Conservation (phyloP, 2,329 filamentous ascomycete species). For the Phialocephala subalpina region DNA sequence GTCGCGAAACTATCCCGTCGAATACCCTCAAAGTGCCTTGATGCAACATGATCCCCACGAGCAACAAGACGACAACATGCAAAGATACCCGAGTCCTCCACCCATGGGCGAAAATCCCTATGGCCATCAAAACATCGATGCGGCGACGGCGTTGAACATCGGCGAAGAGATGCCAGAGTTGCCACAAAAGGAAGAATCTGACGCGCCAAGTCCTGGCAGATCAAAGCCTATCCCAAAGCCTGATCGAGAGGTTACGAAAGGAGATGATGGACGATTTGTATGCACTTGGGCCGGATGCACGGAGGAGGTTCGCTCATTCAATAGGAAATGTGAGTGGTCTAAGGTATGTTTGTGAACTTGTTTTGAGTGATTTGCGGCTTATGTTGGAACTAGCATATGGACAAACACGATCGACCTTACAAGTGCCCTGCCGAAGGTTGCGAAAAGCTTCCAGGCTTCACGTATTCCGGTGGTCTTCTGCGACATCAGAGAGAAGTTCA, state of each 20-base stretch:
- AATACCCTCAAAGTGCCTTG: conserved; percentile 38
- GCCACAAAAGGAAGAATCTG: conserved; percentile 39
- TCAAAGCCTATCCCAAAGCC: conserved; percentile 65
- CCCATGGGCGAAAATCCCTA: conserved; percentile 41
- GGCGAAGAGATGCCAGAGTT: conserved; percentile 39
- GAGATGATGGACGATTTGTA: conserved; percentile 76
- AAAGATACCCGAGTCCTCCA: conserved; percentile 43
- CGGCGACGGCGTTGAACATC: conserved; percentile 27
- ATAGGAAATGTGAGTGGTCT: conserved; percentile 86
- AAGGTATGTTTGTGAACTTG: conserved; percentile 68
- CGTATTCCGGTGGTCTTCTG: conserved; percentile 89
- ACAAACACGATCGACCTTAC: conserved; percentile 95
- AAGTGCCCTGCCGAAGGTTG: conserved; percentile 84
- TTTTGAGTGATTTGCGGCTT: conserved; percentile 8
- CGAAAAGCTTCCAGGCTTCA: conserved; percentile 92
- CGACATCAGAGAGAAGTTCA: conserved; percentile 95
- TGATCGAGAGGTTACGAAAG: conserved; percentile 64
- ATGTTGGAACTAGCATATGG: conserved; percentile 76
- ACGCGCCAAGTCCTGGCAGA: conserved; percentile 42
- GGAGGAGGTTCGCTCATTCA: conserved; percentile 71
- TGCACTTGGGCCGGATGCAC: conserved; percentile 77
- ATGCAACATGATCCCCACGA: conserved; percentile 41
- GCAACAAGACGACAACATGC: conserved; percentile 40
- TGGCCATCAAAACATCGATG: conserved; percentile 34
- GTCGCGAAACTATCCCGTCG: conserved; percentile 34